Conservation (phyloP, 208 protist genomes). For the Tritrichomonas musculus region DNA sequence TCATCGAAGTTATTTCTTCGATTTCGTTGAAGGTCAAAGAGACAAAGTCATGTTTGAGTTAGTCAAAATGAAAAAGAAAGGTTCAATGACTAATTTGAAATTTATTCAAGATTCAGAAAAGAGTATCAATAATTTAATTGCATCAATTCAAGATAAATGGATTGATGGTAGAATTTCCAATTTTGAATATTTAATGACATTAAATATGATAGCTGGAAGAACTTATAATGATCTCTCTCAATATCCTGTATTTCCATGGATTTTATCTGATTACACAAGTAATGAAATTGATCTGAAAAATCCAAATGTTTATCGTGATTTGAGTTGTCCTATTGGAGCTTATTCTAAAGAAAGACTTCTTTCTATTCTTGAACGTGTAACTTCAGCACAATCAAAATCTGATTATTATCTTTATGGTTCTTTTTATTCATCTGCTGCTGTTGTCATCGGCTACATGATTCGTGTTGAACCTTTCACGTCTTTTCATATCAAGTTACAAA, state of each 20-base stretch:
- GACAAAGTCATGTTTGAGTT: background rate
- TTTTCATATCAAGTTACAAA: slow-evolving; percentile 41
- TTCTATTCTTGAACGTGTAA: background rate
- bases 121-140: background rate
- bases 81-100: too few relatives aligned
- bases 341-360: background rate
- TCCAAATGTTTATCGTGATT: background rate
- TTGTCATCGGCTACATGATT: slow-evolving; percentile 44
- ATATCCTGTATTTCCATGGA: slow-evolving; percentile 35
- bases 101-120: background rate
- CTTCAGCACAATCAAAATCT: background rate
- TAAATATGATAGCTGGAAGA: background rate
- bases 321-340: slow-evolving; percentile 22
- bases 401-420: background rate
- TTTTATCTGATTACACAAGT: slow-evolving; percentile 2
- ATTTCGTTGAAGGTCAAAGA: background rate
- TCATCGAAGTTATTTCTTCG: background rate
- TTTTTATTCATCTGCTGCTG: slow-evolving; percentile 39
- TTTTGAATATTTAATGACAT: background rate
- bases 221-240: slow-evolving; percentile 11
- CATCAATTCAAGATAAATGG: background rate
- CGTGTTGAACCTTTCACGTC: slow-evolving; percentile 45
- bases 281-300: background rate
- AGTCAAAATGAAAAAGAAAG: too few relatives aligned
- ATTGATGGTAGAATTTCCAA: background rate